Base-by-base conservation (phyloP, 2,329 filamentous ascomycete species). In the Emergomyces orientalis region DNA sequence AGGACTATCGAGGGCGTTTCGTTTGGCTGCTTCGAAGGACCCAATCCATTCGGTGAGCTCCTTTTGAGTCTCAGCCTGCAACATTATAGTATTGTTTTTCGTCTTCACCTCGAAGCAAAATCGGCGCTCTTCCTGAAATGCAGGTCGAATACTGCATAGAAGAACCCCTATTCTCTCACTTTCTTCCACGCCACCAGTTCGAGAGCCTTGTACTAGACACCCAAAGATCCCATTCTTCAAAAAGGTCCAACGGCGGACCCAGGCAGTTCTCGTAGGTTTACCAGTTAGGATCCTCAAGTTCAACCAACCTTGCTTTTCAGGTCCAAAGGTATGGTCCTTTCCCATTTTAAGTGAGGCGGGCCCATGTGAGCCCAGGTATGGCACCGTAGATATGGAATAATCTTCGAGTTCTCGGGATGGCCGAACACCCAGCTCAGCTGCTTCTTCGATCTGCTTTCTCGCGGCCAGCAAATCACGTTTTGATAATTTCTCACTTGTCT, bases 91-190 rank as follows among this genome's bases (percentile, higher is more conserved):
- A 66, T 89, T 89, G 71, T 90, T 96, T 75, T 97, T 99, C 2
- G 94, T 99, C 80, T 97, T 99, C 71, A 99, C 89, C 76, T 99
- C 94, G 70, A 99, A 97, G 73, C 94, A 97, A 76, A 97, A 99
- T 19, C 94, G 85, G 47, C 94, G 86, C 71, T 99, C 94, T 76
- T 99, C 94, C 68, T 90, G 87, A 60, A 95, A 88, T 0, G 92
- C 91, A 22, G 92, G 91, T 70, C 93, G 90, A 58, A 94, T 89
- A 70, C 90, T 96, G 78, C 94, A 99, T 47, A 99, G 85, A 60
- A 99, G 78, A 2, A 99, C 92, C 49, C 94, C 94, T 65, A 96
- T 96, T 77, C 96, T 91, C 70, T 99, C 94, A 56, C 91, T 96
- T 74, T 97, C 93, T 68, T 97, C 86, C 27, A 99, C 94, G 41